Conservation (phyloP, 2,329 filamentous ascomycete species). For the Aureobasidium mangrovei region DNA sequence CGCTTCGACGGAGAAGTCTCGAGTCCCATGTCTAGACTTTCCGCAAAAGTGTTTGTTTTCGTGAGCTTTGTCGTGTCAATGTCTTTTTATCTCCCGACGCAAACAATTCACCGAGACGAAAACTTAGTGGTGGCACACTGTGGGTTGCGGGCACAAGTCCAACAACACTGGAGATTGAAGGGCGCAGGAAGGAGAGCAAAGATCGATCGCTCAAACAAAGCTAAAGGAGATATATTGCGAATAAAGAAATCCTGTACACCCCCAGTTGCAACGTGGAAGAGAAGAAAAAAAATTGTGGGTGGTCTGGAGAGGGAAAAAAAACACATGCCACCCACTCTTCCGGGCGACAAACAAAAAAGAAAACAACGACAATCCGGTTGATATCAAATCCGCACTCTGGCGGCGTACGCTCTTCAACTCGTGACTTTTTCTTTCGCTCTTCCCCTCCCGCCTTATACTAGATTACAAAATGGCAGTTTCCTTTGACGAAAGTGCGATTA, state of each 20-base stretch:
- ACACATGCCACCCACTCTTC: background rate
- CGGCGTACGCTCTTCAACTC: background rate
- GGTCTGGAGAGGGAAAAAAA: background rate
- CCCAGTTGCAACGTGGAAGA: conserved; percentile 5
- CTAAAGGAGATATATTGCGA: conserved; percentile 6
- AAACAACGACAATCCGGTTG: background rate
- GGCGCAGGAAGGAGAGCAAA: too few relatives aligned
- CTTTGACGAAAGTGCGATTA: conserved; percentile 36
- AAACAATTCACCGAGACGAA: too few relatives aligned
- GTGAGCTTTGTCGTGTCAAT: too few relatives aligned
- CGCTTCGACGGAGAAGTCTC: too few relatives aligned
- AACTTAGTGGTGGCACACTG: too few relatives aligned
- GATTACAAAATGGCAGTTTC: conserved; percentile 13
- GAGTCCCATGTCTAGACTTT: too few relatives aligned
- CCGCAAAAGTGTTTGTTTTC: too few relatives aligned
- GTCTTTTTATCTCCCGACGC: too few relatives aligned
- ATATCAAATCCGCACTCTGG: background rate
- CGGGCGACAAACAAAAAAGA: too few relatives aligned
- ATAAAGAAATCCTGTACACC: conserved; percentile 2
- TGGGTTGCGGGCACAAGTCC: too few relatives aligned
- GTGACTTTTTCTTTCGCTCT: background rate
- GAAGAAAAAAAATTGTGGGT: background rate
- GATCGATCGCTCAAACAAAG: background rate
- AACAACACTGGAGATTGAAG: too few relatives aligned
- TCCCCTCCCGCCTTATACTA: conserved; percentile 5